Base-by-base conservation (phyloP, 1,284 basidiomycete species). In the Serendipita sp. region DNA sequence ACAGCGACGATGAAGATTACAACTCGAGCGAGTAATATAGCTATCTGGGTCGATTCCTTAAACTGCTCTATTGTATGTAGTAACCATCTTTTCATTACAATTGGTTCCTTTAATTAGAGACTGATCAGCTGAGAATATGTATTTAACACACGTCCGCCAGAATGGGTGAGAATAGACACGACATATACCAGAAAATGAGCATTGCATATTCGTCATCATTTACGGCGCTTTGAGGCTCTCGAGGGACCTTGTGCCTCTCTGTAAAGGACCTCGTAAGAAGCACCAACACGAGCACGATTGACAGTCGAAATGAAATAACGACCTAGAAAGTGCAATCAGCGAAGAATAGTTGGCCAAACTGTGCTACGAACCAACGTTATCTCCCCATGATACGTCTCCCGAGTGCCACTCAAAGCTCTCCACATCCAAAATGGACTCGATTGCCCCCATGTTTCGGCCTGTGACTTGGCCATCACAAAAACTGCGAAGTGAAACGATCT, bases 401-500 rank as follows among this genome's bases (percentile, higher is more conserved):
- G 49, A 53, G 12, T n/a, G 26, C 49, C 49, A 53, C 26, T 53
- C 49, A 26, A 58, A 26, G 44, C 61, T 26, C 44, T 15, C 47
- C 15, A 29, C 43, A 15, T 29, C 12, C 50, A 22, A 26, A 6
- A 62, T 26, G 29, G 61, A 58, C 12, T 26, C 32, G 15, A 53
- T 53, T 12, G 49, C 49, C 15, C 49, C 49, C 10, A 53, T 53
- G 26, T 53, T 53, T 29, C 49, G 10, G 10, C 12, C 49, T 0
- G 49, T 53, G 15, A 53, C 49, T 29, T 53, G 49, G 1, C 49
- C 49, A 53, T 53, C 49, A 53, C 49, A 53, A 15, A 42, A 61
- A 22, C 42, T 43, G 42, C 60, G 42, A 22, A 89, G 72, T 5
- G 87, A 88, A n/a, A 89, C 78, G 17, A 89, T 85, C 55, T 84